These are phyloP conservation scores for Solanum chiquidenum DNA, from an alignment of 257 asterid species.

Conservation along the genomic window DNA sequence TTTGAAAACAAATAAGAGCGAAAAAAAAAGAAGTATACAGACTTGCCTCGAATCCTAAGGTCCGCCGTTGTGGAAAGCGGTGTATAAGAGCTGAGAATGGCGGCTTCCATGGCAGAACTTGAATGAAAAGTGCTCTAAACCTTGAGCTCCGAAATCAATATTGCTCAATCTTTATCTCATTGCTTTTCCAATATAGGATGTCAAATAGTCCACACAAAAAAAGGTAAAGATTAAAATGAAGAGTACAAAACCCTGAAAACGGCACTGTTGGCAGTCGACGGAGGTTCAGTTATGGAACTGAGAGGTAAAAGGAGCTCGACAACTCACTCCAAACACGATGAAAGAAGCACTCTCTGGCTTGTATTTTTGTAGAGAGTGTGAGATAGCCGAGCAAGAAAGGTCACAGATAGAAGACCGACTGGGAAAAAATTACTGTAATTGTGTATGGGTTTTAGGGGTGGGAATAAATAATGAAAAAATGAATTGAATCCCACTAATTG, in stretches of 20 bases:
- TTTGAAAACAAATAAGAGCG: neutral
- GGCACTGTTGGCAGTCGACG: neutral
- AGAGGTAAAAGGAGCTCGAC: neutral
- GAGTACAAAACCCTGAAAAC: neutral
- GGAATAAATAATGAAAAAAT: too few relatives aligned
- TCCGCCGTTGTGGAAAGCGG: conserved; percentile 6
- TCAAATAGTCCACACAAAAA: neutral
- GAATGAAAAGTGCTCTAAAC: neutral
- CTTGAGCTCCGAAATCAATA: neutral
- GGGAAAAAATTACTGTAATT: neutral
- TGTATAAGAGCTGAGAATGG: conserved; percentile 34
- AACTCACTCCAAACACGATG: neutral
- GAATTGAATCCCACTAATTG: too few relatives aligned
- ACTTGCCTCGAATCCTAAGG: conserved; percentile 15
- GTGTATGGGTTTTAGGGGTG: neutral
- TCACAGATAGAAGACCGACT: neutral
- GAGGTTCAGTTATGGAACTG: neutral
- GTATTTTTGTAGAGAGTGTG: neutral
- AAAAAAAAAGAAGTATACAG: neutral
- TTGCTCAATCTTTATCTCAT: neutral
- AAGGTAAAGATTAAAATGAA: neutral
- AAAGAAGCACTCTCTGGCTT: neutral
- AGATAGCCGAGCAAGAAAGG: neutral
- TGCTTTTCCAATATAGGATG: neutral
- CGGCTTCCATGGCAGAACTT: conserved; percentile 44